Conservation (phyloP, 495 filamentous ascomycete species). For the Tuber melanosporum region DNA sequence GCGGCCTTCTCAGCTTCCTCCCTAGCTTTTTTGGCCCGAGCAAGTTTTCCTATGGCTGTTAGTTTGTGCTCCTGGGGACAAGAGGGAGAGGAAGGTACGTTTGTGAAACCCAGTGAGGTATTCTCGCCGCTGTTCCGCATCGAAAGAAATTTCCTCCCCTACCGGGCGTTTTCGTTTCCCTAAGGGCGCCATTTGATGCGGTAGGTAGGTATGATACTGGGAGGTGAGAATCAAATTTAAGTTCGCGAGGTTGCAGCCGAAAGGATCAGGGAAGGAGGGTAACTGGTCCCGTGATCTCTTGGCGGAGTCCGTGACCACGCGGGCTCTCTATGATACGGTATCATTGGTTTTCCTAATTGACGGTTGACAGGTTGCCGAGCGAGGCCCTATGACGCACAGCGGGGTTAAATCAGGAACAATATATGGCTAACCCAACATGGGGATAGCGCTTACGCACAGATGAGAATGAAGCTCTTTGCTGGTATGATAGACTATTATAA, state of each 20-base stretch:
- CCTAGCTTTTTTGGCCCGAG: neutral
- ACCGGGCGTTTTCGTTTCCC: neutral
- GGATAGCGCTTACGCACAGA: neutral
- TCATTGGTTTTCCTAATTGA: neutral
- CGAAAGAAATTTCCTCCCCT: conserved; percentile 65
- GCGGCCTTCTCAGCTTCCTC: neutral
- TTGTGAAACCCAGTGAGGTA: conserved; percentile 94
- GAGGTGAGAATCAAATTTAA: neutral
- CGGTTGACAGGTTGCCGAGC: neutral
- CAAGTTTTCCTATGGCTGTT: neutral
- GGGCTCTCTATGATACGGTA: too few relatives aligned
- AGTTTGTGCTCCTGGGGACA: neutral
- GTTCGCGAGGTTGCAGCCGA: neutral
- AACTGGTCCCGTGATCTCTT: neutral
- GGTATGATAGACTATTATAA: too few relatives aligned
- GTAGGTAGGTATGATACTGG: too few relatives aligned
- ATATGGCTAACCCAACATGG: too few relatives aligned
- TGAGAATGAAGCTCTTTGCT: neutral
- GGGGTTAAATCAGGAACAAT: neutral
- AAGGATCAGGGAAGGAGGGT: neutral
- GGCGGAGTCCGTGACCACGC: neutral
- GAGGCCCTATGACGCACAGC: neutral
- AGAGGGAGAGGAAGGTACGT: conserved; percentile 49
- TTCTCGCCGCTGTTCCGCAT: conserved; percentile 63
- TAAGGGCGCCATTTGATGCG: neutral